Evolutionary conservation across 2,329 filamentous ascomycete species (phyloP).

Genomic region (Mollisia scopiformis): DNA sequence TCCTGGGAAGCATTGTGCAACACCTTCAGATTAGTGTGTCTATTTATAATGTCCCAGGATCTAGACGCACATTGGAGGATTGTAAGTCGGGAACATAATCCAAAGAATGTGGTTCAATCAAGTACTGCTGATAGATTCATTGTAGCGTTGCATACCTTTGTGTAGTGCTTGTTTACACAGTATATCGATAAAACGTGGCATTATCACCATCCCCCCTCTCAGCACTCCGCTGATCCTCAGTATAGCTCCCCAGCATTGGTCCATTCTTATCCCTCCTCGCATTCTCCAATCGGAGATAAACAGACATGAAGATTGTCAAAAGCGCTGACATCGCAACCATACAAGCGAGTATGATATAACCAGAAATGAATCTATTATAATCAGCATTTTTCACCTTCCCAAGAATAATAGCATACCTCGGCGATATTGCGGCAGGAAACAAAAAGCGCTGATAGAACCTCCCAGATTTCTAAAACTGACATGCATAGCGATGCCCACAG

Average conservation of each 20-base stretch:
- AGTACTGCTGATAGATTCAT: no score
- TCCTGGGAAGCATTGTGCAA: no score
- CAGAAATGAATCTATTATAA: constrained; percentile 11
- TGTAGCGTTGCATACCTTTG: no score
- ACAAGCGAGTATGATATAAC: constrained; percentile 12
- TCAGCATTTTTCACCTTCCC: not conserved
- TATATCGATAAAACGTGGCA: constrained; percentile 14
- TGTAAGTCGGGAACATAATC: no score
- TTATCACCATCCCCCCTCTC: constrained; percentile 11
- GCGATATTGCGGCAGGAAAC: constrained; percentile 47
- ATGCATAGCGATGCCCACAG: constrained; percentile 82
- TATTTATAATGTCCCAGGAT: no score
- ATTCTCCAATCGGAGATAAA: constrained; percentile 11
- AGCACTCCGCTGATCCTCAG: constrained; percentile 9
- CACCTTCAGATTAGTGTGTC: no score
- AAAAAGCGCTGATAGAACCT: constrained; percentile 58
- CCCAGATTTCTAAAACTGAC: constrained; percentile 93
- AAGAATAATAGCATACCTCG: constrained; percentile 26
- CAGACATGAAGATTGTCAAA: constrained; percentile 9
- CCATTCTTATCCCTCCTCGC: constrained; percentile 6
- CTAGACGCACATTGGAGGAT: no score
- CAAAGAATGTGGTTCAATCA: no score
- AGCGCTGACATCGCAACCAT: constrained; percentile 12
- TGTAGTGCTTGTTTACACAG: no score
- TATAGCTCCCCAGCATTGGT: constrained; percentile 8